A percentile compares a stretch with the other conserved stretches of the same genome.
Evolutionary conservation across 306 rosid species (phyloP).

Genomic region (Begonia fuchsioides): DNA sequence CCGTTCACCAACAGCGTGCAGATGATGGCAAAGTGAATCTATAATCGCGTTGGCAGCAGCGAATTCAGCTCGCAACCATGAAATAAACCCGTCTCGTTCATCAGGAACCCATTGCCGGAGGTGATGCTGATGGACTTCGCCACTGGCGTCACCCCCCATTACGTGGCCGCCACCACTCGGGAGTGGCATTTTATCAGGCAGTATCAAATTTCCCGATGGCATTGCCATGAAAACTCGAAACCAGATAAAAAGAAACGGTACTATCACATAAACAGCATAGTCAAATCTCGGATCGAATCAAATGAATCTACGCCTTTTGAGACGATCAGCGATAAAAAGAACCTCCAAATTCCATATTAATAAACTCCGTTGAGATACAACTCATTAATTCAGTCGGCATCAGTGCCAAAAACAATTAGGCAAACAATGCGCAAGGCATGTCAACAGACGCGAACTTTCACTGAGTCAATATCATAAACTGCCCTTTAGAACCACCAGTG

Average conservation of each 20-base stretch:
- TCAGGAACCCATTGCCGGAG: constrained; percentile 72
- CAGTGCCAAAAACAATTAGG: constrained; percentile 7
- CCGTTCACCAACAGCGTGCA: constrained; percentile 55
- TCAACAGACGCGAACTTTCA: not conserved
- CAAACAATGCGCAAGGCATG: constrained; percentile 4
- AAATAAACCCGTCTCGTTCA: constrained; percentile 87
- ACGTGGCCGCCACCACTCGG: constrained; percentile 32
- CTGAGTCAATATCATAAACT: not conserved
- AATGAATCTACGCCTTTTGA: no score
- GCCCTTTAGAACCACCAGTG: not conserved
- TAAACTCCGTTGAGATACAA: not conserved
- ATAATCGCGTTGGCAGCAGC: constrained; percentile 95
- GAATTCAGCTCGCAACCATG: constrained; percentile 89
- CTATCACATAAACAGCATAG: constrained; percentile 36
- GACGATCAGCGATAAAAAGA: no score
- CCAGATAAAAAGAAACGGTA: constrained; percentile 21
- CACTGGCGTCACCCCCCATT: constrained; percentile 21
- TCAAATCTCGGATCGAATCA: constrained; percentile 26
- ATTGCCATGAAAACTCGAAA: constrained; percentile 64
- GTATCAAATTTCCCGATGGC: constrained; percentile 79
- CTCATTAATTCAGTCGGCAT: constrained; percentile 2
- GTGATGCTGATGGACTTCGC: constrained; percentile 57
- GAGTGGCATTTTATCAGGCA: constrained; percentile 67
- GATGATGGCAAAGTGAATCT: constrained; percentile 74
- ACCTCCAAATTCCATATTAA: no score